Percentiles rank a stretch among this genome's conserved stretches.
Conservation (phyloP, 1,284 basidiomycete species). For the Fomitopsis pinicola region DNA sequence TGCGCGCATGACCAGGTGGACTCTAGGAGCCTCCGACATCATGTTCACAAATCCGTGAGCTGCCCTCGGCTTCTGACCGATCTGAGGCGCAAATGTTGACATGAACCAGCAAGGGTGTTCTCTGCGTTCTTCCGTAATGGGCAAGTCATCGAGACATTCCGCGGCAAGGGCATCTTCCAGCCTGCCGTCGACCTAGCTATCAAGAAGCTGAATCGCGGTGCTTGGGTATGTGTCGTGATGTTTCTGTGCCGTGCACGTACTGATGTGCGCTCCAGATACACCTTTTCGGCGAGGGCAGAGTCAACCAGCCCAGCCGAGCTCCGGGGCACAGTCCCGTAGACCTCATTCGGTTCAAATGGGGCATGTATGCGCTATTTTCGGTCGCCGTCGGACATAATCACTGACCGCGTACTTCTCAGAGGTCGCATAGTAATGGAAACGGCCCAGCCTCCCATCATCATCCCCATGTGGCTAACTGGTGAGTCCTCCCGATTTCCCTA, state of each 20-base stretch:
- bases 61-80: conserved; percentile 3
- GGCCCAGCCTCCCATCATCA: conserved; percentile 68
- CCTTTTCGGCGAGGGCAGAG: conserved; percentile 90
- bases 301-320: conserved; percentile 63
- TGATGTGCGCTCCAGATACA: conserved; percentile 59
- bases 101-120: conserved; percentile 54
- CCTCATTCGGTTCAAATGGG: conserved; percentile 93
- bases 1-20: conserved; percentile 72
- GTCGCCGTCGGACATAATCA: neutral
- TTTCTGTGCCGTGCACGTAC: neutral
- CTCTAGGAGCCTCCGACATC: conserved; percentile 88
- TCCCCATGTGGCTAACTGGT: conserved; percentile 94
- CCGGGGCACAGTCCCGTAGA: conserved; percentile 37
- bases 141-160: conserved; percentile 91
- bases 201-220: conserved; percentile 72
- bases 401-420: conserved; percentile 34
- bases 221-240: conserved; percentile 63
- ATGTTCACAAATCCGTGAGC: conserved; percentile 91
- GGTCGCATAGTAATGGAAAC: conserved; percentile 85
- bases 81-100: neutral
- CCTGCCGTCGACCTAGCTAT: conserved; percentile 82
- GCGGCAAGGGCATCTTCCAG: conserved; percentile 90
- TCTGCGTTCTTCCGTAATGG: conserved; percentile 85
- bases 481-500: conserved; percentile 9
- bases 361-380: conserved; percentile 60